A percentile compares a stretch with the other conserved stretches of the same genome.
phyloP scores from a whole-genome alignment of 2,329 filamentous ascomycete genomes.

The Alternaria dauci region DNA sequence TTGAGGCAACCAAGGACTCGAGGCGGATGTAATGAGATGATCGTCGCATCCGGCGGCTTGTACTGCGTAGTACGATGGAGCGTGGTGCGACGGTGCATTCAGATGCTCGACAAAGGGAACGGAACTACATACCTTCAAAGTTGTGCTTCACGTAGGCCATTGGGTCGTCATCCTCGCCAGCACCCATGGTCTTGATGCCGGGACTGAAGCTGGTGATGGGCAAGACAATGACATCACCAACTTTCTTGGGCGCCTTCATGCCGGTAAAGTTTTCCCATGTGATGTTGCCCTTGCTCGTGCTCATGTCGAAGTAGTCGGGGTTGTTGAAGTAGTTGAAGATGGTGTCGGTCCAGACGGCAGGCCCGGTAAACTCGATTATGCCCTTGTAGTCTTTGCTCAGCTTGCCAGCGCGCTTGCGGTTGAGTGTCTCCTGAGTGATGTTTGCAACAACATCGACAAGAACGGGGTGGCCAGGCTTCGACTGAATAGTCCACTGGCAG shows the following conservation, averaged over 20 bases:
- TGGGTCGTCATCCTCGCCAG: constrained; percentile 85
- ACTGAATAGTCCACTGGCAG: constrained; percentile 98
- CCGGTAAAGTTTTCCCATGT: constrained; percentile 90
- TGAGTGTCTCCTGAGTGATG: constrained; percentile 83
- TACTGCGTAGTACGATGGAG: constrained; percentile 4
- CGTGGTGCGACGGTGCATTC: constrained; percentile 6
- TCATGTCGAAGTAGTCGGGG: constrained; percentile 84
- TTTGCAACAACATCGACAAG: constrained; percentile 85
- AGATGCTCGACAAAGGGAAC: neutral
- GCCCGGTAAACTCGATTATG: constrained; percentile 93
- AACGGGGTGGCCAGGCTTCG: constrained; percentile 92
- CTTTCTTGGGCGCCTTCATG: constrained; percentile 81
- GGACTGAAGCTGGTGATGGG: constrained; percentile 98
- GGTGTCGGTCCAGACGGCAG: constrained; percentile 91
- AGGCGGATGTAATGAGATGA: constrained; percentile 3
- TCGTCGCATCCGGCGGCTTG: neutral
- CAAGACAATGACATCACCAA: constrained; percentile 91
- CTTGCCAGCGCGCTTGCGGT: constrained; percentile 72
- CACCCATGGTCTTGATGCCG: constrained; percentile 91
- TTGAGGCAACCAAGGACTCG: constrained; percentile 15
- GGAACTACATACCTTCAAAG: constrained; percentile 78
- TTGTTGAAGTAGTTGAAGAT: constrained; percentile 96
- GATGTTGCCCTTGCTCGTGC: constrained; percentile 73
- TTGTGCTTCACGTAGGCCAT: constrained; percentile 98
- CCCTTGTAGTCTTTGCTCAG: constrained; percentile 73